Evolutionary conservation across 2,329 filamentous ascomycete genomes (phyloP), one percentile per base, ranked within the genome.

Genomic region (Pezicula radicicola): DNA sequence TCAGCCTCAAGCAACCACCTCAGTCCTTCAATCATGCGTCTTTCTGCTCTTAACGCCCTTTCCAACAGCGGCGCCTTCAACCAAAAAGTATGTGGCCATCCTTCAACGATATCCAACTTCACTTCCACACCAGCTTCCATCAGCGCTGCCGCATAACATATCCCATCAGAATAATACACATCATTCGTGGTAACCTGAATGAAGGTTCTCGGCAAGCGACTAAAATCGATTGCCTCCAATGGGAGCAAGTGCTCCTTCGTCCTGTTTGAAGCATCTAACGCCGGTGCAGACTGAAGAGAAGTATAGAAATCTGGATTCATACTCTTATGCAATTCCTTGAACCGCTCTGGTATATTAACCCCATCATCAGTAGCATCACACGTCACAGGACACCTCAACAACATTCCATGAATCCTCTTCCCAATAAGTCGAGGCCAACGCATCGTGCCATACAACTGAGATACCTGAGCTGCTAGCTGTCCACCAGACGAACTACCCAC

Each of bases 11-110:
- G 33, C 55, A 75, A 55, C 75, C 75, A 76, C 21, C 60, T 62
- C 48, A 76, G 50, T 70, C 45, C 73, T 6, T 64, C 51, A n/a
- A 74, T 28, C 69, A 75, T 72, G 19, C 61, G 65, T 55, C 54
- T 56, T 42, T 78, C 75, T 13, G 70, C 72, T 53, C 64, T 60
- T 19, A 70, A 53, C 13, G 73, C 69, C 54, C 67, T 60, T 13
- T 65, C 57, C 56, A 75, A 58, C 51, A 52, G 63, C 33, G 73
- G 75, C 18, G 70, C 70, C 63, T 73, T 70, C 52, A 79, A 60
- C 77, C 77, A 79, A 58, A 77, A 79, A 7, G 77, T 80, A 65
- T 80, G 77, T 16, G 76, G 75, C 69, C 71, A 78, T 8, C 76
- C 76, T 49, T 60, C 54, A 27, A 76, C 67, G 2, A 78, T 67